Evolutionary conservation across 2,329 filamentous ascomycete genomes (phyloP).

Genomic region (Trichoderma sp.): DNA sequence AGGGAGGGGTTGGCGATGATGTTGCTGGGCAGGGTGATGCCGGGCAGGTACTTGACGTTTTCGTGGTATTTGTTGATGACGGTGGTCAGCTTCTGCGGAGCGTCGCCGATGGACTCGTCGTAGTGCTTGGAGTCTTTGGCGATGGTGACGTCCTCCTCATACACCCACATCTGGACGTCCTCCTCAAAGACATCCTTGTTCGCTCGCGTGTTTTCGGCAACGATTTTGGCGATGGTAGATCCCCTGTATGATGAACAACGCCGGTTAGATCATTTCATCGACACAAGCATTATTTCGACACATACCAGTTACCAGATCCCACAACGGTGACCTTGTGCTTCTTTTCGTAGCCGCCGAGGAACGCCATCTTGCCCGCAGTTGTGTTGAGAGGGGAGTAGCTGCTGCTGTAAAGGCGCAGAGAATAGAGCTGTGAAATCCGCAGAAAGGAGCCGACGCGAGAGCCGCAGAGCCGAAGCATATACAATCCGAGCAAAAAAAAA

Average conservation of each 20-base stretch:
- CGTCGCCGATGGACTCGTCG: constrained; percentile 61
- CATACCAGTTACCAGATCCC: constrained; percentile 92
- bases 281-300: no score
- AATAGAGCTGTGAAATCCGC: not conserved
- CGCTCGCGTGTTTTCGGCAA: constrained; percentile 84
- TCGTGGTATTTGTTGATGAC: constrained; percentile 93
- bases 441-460: constrained; percentile 20
- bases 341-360: constrained; percentile 57
- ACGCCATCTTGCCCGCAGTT: constrained; percentile 36
- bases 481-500: constrained; percentile 10
- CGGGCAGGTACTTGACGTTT: constrained; percentile 97
- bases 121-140: constrained; percentile 73
- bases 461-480: constrained; percentile 35
- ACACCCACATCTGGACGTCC: constrained; percentile 98
- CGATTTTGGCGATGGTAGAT: constrained; percentile 94
- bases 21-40: constrained; percentile 79
- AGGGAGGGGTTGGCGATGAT: constrained; percentile 82
- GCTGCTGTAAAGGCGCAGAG: constrained; percentile 25
- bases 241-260: constrained; percentile 60
- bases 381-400: constrained; percentile 28
- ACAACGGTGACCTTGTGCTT: constrained; percentile 93
- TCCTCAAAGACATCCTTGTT: constrained; percentile 81
- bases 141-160: constrained; percentile 83
- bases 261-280: not conserved
- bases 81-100: constrained; percentile 81